Percentiles rank a stretch among this genome's conserved stretches.
These are phyloP conservation scores for Boletus insuetus DNA, from an alignment of 768 basidiomycete genomes.

Conservation along the genomic window DNA sequence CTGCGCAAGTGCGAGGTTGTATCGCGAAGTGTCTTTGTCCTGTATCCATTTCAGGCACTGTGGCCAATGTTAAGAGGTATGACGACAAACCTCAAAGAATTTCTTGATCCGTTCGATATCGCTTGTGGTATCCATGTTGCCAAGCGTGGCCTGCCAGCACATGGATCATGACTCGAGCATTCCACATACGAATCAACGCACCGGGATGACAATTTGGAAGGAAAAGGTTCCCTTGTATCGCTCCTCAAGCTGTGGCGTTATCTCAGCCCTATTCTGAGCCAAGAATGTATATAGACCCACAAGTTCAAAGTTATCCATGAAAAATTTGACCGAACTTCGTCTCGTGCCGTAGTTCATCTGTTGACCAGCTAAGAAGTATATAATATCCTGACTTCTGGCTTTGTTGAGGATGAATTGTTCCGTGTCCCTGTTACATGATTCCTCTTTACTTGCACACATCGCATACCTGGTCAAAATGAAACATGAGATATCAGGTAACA, in stretches of 20 bases:
- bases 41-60: slow-evolving; percentile 21
- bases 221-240: slow-evolving; percentile 71
- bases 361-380: slow-evolving; percentile 62
- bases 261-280: background rate
- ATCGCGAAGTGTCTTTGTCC: slow-evolving; percentile 71
- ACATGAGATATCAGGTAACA: background rate
- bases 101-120: slow-evolving; percentile 61
- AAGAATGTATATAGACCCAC: slow-evolving; percentile 37
- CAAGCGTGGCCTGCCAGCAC: slow-evolving; percentile 35
- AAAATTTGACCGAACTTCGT: slow-evolving; percentile 54
- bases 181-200: slow-evolving; percentile 25
- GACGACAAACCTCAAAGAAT: slow-evolving; percentile 69
- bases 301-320: slow-evolving; percentile 64
- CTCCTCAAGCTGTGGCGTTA: slow-evolving; percentile 49
- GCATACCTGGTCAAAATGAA: slow-evolving; percentile 45
- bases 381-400: slow-evolving; percentile 58
- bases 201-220: slow-evolving; percentile 51
- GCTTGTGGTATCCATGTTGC: slow-evolving; percentile 56
- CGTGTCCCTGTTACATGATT: slow-evolving; percentile 56
- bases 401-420: slow-evolving; percentile 56
- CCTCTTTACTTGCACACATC: slow-evolving; percentile 58
- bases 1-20: slow-evolving; percentile 61
- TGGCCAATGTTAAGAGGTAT: background rate
- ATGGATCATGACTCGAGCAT: background rate
- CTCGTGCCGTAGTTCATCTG: slow-evolving; percentile 54